Base-by-base conservation (phyloP, 2,329 filamentous ascomycete genomes). In the Aspergillus niger region DNA sequence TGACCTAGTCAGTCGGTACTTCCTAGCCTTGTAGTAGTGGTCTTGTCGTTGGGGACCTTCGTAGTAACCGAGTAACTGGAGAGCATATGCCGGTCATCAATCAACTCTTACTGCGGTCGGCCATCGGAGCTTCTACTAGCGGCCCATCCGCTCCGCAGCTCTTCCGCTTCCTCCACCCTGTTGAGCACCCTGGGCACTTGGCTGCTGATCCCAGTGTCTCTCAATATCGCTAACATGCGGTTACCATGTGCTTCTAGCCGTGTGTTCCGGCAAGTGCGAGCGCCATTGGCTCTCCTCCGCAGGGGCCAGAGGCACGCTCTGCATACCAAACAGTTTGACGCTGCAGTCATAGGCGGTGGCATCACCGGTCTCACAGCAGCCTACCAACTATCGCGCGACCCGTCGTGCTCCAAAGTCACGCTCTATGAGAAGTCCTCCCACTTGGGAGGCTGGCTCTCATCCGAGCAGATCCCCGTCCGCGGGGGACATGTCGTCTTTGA, bases 361-460 rank as follows among this genome's bases (percentile, higher is more conserved):
- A 88, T 97, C 72, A 95, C 91, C 1, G 92, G 92, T 54, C 84
- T 97, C 51, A 85, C 89, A 38, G 84, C 88, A 41, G 91, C 92
- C 30, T 91, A 91, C 79, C 92, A 91, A 74, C 81, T 97, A 48
- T 82, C 87, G 11, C 85, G 86, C 66, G 81, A 88, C 69, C 83
- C 90, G n/a, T 86, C 88, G 3, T 81, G 83, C 58, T 83, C 86
- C 36, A 86, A 87, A 55, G 87, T 99, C 69, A 95, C 91, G 0
- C 72, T 99, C 8, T 97, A 92, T 75, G 95, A 99, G 74, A 84
- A 84, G 20, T 84, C 81, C 28, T 73, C 84, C 22, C 82, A 86
- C 20, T 74, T 94, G 0, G 95, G 95, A 47, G 95, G 95, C 49
- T 98, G 93, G 93, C 81, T 98, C 43, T 80, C 87, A 64, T 92